These are phyloP conservation scores for Lepidium africanum DNA, from an alignment of 345 rosid species.

Conservation along the genomic window DNA sequence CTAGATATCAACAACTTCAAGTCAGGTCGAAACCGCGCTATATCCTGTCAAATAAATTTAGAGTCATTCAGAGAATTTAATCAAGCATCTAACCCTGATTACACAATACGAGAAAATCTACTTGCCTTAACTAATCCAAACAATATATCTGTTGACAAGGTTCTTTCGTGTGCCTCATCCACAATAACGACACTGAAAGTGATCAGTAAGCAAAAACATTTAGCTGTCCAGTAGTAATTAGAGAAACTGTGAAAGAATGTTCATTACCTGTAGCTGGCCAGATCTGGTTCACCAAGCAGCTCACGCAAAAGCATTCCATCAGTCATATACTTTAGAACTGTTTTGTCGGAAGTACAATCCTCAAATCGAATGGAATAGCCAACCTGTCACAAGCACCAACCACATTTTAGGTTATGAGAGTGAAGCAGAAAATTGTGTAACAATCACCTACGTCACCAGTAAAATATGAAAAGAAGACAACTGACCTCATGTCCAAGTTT, in stretches of 20 bases:
- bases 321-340: conserved; percentile 87
- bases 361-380: conserved; percentile 98
- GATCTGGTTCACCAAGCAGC: conserved; percentile 90
- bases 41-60: conserved; percentile 48
- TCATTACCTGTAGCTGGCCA: conserved; percentile 75
- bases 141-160: conserved; percentile 90
- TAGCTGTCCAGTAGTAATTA: background rate
- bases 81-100: background rate
- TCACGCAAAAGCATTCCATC: conserved; percentile 97
- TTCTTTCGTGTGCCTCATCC: conserved; percentile 99
- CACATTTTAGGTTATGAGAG: background rate
- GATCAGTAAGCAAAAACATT: conserved; percentile 10
- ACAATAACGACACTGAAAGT: conserved; percentile 82
- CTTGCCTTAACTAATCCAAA: conserved; percentile 93
- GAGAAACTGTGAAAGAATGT: background rate
- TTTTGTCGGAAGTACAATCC: conserved; percentile 96
- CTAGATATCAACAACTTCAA: conserved; percentile 87
- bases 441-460: background rate
- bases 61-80: conserved; percentile 5
- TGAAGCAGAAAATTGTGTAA: background rate
- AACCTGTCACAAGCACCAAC: conserved; percentile 42
- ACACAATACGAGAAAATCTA: conserved; percentile 5
- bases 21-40: conserved; percentile 78
- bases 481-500: conserved; percentile 95
- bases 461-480: background rate